Evolutionary conservation across 495 filamentous ascomycete species (phyloP).

Genomic region (Podospora fimiseda): DNA sequence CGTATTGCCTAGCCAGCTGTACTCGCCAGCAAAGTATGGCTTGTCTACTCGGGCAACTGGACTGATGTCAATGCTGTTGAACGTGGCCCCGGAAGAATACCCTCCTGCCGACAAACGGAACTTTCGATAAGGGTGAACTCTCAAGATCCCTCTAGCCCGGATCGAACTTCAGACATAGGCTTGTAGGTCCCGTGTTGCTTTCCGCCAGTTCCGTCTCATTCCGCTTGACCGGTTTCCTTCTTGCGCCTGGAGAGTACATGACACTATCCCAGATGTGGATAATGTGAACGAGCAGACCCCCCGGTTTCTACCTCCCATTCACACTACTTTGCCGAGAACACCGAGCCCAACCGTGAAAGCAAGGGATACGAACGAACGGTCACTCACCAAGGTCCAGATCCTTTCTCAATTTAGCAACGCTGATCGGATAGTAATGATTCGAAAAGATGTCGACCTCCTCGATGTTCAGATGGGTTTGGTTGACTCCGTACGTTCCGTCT

Average conservation of each 20-base stretch:
- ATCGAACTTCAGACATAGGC: not conserved
- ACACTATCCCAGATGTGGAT: not conserved
- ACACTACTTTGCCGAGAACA: not conserved
- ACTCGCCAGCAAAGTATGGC: slow-evolving; percentile 47
- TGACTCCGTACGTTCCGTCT: slow-evolving; percentile 52
- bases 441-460: slow-evolving; percentile 46
- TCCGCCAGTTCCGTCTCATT: not conserved
- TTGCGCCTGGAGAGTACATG: not conserved
- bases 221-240: not conserved
- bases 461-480: slow-evolving; percentile 42
- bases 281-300: not conserved
- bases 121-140: not conserved
- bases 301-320: not conserved
- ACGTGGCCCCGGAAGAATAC: not conserved
- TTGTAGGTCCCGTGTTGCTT: not conserved
- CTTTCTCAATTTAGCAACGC: slow-evolving; percentile 34
- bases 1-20: slow-evolving; percentile 41
- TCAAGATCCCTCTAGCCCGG: not conserved
- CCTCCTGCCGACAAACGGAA: not conserved
- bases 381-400: slow-evolving; percentile 37
- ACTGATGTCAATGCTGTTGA: not conserved
- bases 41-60: slow-evolving; percentile 30
- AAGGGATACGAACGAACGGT: not conserved
- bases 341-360: not conserved
- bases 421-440: slow-evolving; percentile 49